Evolutionary conservation across 306 rosid species (phyloP).

Genomic region (Trifolium repens): DNA sequence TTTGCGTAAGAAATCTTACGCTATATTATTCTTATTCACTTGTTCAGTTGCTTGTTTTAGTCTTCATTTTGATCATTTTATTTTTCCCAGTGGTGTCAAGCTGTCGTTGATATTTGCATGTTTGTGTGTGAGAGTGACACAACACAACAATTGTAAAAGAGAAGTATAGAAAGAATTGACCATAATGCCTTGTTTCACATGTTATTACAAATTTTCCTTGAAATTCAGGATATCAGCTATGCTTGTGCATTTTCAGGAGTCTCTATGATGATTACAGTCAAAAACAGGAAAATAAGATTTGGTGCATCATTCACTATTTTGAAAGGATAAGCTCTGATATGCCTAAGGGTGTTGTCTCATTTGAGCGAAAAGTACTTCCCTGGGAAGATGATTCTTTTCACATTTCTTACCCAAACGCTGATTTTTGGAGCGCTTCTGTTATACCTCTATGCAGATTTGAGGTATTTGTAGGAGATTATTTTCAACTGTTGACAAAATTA

Average conservation of each 20-base stretch:
- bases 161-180: constrained; percentile 22
- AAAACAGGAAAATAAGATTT: constrained; percentile 80
- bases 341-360: constrained; percentile 77
- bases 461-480: constrained; percentile 49
- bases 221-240: constrained; percentile 8
- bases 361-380: constrained; percentile 90
- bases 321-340: constrained; percentile 68
- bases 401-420: constrained; percentile 62
- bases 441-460: constrained; percentile 76
- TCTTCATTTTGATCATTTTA: constrained; percentile 30
- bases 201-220: background rate
- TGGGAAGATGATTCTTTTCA: constrained; percentile 45
- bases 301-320: constrained; percentile 85
- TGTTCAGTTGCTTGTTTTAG: constrained; percentile 23
- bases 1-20: constrained; percentile 68
- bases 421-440: constrained; percentile 73
- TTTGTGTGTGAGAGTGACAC: constrained; percentile 20
- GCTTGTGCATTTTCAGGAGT: constrained; percentile 60
- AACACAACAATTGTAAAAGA: background rate
- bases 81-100: constrained; percentile 25
- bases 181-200: constrained; percentile 21
- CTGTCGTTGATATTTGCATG: background rate
- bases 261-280: constrained; percentile 59
- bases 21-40: constrained; percentile 20
- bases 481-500: background rate